These are phyloP conservation scores for Ganoderma sinense DNA, from an alignment of 1,284 basidiomycete genomes.

Conservation along the genomic window DNA sequence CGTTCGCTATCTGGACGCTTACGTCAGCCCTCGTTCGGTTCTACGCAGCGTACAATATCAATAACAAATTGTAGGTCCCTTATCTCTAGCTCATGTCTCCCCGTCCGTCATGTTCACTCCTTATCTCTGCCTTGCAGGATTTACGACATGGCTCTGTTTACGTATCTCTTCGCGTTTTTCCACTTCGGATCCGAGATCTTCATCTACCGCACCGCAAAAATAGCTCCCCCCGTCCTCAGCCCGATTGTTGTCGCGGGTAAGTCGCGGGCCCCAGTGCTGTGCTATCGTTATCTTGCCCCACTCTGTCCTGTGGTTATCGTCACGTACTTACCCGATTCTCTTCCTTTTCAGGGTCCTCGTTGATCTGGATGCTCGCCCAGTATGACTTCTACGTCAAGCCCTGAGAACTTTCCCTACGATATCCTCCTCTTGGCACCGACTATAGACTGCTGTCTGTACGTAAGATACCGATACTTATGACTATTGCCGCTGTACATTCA, in stretches of 20 bases:
- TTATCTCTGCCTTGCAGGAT: constrained; percentile 55
- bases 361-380: constrained; percentile 85
- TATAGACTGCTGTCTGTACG: neutral
- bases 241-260: constrained; percentile 90
- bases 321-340: constrained; percentile 5
- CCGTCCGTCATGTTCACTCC: neutral
- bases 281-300: constrained; percentile 1
- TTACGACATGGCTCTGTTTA: constrained; percentile 89
- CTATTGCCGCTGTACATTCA: neutral
- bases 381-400: constrained; percentile 71
- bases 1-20: constrained; percentile 90
- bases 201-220: constrained; percentile 81
- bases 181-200: constrained; percentile 91
- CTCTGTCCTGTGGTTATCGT: neutral
- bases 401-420: constrained; percentile 33
- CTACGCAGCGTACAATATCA: constrained; percentile 90
- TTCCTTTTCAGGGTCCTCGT: constrained; percentile 59
- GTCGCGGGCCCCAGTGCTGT: constrained; percentile 40
- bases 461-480: neutral
- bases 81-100: constrained; percentile 19
- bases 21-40: constrained; percentile 82
- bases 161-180: constrained; percentile 89
- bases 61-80: constrained; percentile 73
- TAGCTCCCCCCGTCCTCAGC: constrained; percentile 71
- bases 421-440: neutral